Conservation (phyloP, 1,284 basidiomycete genomes). For the Heterobasidion irregulare region DNA sequence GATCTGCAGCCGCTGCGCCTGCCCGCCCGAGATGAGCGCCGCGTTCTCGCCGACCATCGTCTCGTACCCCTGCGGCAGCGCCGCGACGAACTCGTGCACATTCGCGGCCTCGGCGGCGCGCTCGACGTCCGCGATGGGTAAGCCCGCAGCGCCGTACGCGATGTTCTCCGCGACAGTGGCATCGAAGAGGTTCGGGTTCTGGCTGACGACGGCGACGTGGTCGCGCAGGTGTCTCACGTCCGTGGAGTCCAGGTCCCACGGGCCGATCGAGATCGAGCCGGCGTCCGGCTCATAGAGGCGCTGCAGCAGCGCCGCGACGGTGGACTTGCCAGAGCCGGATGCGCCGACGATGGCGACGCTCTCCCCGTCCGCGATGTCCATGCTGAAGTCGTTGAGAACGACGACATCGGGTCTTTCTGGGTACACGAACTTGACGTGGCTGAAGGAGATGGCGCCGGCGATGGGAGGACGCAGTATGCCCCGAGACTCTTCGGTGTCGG, state of each 20-base stretch:
- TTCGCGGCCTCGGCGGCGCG: conserved; percentile 70
- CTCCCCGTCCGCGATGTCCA: conserved; percentile 65
- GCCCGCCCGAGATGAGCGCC: conserved; percentile 84
- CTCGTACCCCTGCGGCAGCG: conserved; percentile 78
- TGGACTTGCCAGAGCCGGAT: conserved; percentile 88
- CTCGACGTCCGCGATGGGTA: conserved; percentile 50
- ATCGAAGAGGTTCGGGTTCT: conserved; percentile 84
- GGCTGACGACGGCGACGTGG: conserved; percentile 80
- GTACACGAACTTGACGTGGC: conserved; percentile 75
- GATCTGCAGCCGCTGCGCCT: conserved; percentile 89
- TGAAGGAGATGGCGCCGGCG: conserved; percentile 58
- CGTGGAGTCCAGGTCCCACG: conserved; percentile 39
- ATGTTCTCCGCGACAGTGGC: conserved; percentile 82
- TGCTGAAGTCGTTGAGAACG: conserved; percentile 60
- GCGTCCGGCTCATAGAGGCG: conserved; percentile 73
- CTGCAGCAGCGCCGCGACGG: conserved; percentile 76
- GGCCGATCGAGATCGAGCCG: conserved; percentile 58
- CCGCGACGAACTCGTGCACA: conserved; percentile 82
- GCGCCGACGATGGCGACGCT: conserved; percentile 84
- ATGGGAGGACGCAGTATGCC: conserved; percentile 63
- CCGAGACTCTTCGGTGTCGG: conserved; percentile 56
- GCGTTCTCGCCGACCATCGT: conserved; percentile 88
- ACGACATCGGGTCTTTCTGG: conserved; percentile 69
- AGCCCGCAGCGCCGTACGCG: conserved; percentile 58
- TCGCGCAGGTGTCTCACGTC: conserved; percentile 73